Conservation (phyloP, 2,329 filamentous ascomycete genomes). For the Colletotrichum sp. region DNA sequence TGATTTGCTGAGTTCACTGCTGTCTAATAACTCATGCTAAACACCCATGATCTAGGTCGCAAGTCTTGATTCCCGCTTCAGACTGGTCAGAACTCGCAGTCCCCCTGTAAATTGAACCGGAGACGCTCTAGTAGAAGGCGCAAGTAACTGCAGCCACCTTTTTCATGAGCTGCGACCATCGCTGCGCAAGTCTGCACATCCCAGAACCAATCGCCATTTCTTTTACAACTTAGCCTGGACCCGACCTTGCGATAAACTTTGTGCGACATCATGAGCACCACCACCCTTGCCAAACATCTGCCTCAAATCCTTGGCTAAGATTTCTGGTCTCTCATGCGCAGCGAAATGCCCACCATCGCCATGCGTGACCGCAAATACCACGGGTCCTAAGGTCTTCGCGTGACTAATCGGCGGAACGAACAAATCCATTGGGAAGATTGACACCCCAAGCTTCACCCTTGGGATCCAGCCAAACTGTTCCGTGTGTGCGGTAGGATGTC, state of each 20-base stretch:
- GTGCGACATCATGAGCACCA: slow-evolving; percentile 43
- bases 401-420: slow-evolving; percentile 58
- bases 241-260: slow-evolving; percentile 6
- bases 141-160: not conserved
- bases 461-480: slow-evolving; percentile 33
- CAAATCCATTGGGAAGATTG: slow-evolving; percentile 65
- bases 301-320: slow-evolving; percentile 57
- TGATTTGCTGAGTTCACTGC: not conserved
- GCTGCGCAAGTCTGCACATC: not conserved
- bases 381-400: slow-evolving; percentile 62
- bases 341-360: slow-evolving; percentile 66
- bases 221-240: not conserved
- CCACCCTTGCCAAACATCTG: slow-evolving; percentile 63
- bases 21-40: not conserved
- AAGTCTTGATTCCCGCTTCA: not conserved
- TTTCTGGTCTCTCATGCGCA: slow-evolving; percentile 61
- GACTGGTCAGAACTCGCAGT: not conserved
- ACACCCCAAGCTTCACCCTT: slow-evolving; percentile 49
- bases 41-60: not conserved
- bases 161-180: not conserved
- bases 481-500: slow-evolving; percentile 39
- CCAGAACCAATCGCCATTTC: not conserved
- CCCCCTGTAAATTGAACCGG: not conserved
- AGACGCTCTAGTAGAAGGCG: not conserved
- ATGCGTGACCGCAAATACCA: slow-evolving; percentile 61